phyloP scores from a whole-genome alignment of 495 filamentous ascomycete species.

The Penicillium paxilli region DNA sequence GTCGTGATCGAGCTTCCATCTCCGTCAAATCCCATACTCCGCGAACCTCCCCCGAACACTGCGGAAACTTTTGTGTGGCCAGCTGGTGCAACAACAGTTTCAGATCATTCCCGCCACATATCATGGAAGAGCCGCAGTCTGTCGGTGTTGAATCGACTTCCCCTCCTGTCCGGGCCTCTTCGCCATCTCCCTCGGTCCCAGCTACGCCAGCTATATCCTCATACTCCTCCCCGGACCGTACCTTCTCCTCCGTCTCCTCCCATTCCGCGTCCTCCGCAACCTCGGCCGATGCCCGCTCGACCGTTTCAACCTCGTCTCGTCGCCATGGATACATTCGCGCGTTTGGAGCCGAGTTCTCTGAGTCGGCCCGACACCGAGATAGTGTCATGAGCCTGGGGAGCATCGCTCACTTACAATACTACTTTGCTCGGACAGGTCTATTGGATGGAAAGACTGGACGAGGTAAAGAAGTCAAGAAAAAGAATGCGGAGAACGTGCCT shows the following conservation, averaged over 20 bases:
- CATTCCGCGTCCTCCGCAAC: conserved; percentile 65
- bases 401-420: conserved; percentile 97
- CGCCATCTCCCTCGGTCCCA: conserved; percentile 58
- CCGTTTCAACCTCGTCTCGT: conserved; percentile 57
- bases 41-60: neutral
- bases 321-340: conserved; percentile 87
- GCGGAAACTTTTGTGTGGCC: neutral
- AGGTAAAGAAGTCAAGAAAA: conserved; percentile 67
- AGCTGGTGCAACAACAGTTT: conserved; percentile 18
- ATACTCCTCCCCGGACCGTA: conserved; percentile 65
- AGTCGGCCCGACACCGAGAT: conserved; percentile 83
- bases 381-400: conserved; percentile 95
- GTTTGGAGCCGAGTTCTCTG: conserved; percentile 85
- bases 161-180: conserved; percentile 41
- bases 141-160: conserved; percentile 25
- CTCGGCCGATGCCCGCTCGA: conserved; percentile 51
- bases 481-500: conserved; percentile 41
- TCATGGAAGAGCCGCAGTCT: conserved; percentile 36
- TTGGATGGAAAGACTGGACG: conserved; percentile 92
- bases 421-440: conserved; percentile 92
- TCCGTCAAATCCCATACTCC: no score
- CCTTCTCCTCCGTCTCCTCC: conserved; percentile 75
- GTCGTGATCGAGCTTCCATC: no score
- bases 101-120: conserved; percentile 7
- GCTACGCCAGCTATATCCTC: conserved; percentile 67